Evolutionary conservation across 139 green algal genomes (phyloP).

Genomic region (Tetradesmus obliquus): DNA sequence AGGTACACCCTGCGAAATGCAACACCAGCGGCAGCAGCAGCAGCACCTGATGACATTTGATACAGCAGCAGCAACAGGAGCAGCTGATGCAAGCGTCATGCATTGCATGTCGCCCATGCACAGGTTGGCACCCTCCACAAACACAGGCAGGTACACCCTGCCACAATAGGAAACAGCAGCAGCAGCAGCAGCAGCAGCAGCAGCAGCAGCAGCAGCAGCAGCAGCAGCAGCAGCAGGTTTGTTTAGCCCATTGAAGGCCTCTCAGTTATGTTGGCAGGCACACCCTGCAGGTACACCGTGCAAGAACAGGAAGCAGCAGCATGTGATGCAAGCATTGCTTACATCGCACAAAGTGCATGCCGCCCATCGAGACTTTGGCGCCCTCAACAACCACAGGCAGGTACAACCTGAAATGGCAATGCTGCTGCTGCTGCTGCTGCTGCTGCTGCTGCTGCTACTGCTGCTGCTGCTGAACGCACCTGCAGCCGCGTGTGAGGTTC

Average conservation of each 20-base stretch:
- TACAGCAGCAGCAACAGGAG: neutral
- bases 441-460: too few species aligned
- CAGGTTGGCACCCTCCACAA: constrained; percentile 80
- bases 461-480: constrained; percentile 14
- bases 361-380: constrained; percentile 75
- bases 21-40: neutral
- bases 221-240: neutral
- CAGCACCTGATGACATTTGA: neutral
- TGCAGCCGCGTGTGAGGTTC: constrained; percentile 73
- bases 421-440: too few species aligned
- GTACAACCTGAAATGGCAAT: constrained; percentile 62
- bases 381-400: constrained; percentile 84
- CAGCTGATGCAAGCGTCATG: neutral
- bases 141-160: constrained; percentile 82
- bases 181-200: constrained; percentile 3
- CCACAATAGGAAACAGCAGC: neutral
- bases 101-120: constrained; percentile 79
- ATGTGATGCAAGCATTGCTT: too few species aligned
- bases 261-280: too few species aligned
- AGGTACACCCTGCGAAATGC: constrained; percentile 70
- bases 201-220: neutral
- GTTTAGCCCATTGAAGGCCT: too few species aligned
- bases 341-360: constrained; percentile 76
- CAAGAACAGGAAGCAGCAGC: too few species aligned
- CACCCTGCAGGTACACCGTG: too few species aligned